Conservation (phyloP, 768 basidiomycete species). For the Flagelloscypha sp. region DNA sequence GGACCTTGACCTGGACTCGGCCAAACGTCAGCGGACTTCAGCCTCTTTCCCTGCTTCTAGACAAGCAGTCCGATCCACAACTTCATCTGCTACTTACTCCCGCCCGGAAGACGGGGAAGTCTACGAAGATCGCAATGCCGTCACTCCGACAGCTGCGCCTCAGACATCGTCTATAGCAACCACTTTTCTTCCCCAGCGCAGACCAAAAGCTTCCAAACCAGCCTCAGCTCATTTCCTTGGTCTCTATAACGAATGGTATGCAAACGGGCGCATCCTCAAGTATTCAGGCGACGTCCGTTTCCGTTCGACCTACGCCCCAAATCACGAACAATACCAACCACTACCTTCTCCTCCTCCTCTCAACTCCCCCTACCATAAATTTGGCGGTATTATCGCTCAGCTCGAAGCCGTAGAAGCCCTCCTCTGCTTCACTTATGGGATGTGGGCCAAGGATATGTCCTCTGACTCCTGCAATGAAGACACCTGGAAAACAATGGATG, state of each 20-base stretch:
- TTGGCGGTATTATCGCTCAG: conserved; percentile 66
- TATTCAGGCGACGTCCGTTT: conserved; percentile 78
- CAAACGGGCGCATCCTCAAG: conserved; percentile 66
- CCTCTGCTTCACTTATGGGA: conserved; percentile 73
- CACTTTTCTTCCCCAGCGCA: conserved; percentile 47
- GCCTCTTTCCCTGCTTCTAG: conserved; percentile 19
- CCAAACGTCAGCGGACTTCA: conserved; percentile 38
- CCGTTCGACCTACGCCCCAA: conserved; percentile 61
- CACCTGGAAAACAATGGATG: conserved; percentile 63
- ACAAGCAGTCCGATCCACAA: conserved; percentile 16
- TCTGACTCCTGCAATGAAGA: conserved; percentile 46
- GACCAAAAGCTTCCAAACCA: conserved; percentile 56
- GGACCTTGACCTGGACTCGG: conserved; percentile 30
- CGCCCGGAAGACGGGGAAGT: conserved; percentile 45
- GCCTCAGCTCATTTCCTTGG: conserved; percentile 41
- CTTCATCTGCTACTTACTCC: conserved; percentile 16
- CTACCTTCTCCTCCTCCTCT: conserved; percentile 55
- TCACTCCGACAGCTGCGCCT: conserved; percentile 14
- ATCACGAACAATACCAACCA: conserved; percentile 56
- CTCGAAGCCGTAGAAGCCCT: conserved; percentile 77
- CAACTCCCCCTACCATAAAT: conserved; percentile 65
- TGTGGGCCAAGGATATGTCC: conserved; percentile 70
- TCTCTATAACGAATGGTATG: conserved; percentile 64
- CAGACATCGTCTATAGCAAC: conserved; percentile 24
- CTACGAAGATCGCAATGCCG: conserved; percentile 31